phyloP scores from a whole-genome alignment of 2,329 filamentous ascomycete genomes.

The Aphanoascus verrucosus region DNA sequence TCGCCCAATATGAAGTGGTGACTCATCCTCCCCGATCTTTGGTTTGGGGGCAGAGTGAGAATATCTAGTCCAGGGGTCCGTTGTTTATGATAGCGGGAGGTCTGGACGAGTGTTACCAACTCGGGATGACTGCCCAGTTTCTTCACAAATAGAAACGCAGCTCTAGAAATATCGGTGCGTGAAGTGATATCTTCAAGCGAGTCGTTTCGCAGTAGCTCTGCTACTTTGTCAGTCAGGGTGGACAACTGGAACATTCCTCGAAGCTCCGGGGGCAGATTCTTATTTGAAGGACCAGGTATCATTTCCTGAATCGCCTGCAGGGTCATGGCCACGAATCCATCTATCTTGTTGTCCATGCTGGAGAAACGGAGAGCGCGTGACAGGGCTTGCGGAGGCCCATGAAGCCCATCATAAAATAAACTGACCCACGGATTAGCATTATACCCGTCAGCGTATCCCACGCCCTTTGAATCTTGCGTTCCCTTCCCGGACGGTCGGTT shows the following conservation, averaged over 20 bases:
- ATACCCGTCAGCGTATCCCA: slow-evolving; percentile 14
- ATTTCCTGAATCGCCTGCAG: slow-evolving; percentile 20
- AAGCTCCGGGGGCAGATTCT: slow-evolving; percentile 23
- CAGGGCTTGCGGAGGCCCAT: background rate
- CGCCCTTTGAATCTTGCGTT: slow-evolving; percentile 12
- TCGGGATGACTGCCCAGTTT: slow-evolving; percentile 25
- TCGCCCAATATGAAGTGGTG: slow-evolving; percentile 11
- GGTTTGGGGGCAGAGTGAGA: slow-evolving; percentile 13
- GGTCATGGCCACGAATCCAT: slow-evolving; percentile 19
- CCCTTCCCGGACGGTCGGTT: slow-evolving; percentile 5
- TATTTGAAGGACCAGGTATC: slow-evolving; percentile 11
- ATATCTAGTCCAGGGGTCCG: slow-evolving; percentile 29
- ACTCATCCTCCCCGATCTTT: background rate
- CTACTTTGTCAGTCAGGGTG: slow-evolving; percentile 29
- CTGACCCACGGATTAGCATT: slow-evolving; percentile 6
- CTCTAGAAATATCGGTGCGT: slow-evolving; percentile 28
- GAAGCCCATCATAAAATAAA: slow-evolving; percentile 8
- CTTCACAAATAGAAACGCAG: slow-evolving; percentile 33
- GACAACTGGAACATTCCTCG: slow-evolving; percentile 28
- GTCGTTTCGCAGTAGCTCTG: slow-evolving; percentile 34
- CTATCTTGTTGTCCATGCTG: slow-evolving; percentile 15
- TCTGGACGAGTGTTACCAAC: slow-evolving; percentile 26
- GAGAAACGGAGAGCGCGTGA: slow-evolving; percentile 8
- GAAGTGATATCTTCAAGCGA: slow-evolving; percentile 30
- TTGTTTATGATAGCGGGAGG: slow-evolving; percentile 26